A percentile compares a stretch with the other conserved stretches of the same genome.
Conservation (phyloP, 169 alveolate genomes). For the Cryptosporidium sp. region DNA sequence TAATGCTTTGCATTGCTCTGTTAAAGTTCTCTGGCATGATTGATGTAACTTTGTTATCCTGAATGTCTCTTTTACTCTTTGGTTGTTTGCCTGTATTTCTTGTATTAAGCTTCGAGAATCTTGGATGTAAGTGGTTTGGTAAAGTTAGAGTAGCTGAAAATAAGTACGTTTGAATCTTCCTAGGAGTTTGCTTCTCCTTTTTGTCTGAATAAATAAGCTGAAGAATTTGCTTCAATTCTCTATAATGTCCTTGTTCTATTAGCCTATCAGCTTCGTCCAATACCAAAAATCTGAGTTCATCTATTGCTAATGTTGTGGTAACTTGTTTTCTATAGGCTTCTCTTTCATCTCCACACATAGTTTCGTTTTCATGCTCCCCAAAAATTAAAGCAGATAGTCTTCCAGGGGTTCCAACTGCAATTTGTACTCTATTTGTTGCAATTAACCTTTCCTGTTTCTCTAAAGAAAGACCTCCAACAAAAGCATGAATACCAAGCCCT, state of each 20-base stretch:
- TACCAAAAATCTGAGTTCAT: slow-evolving; percentile 78
- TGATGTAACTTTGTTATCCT: neutral
- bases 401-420: slow-evolving; percentile 83
- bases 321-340: slow-evolving; percentile 42
- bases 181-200: neutral
- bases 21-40: slow-evolving; percentile 27
- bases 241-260: slow-evolving; percentile 84
- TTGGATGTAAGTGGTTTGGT: slow-evolving; percentile 60
- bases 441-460: slow-evolving; percentile 83
- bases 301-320: slow-evolving; percentile 34
- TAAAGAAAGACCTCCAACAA: slow-evolving; percentile 87
- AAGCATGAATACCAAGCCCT: slow-evolving; percentile 78
- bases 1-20: slow-evolving; percentile 67
- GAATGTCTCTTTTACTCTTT: neutral
- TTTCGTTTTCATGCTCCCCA: slow-evolving; percentile 58
- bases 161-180: slow-evolving; percentile 73
- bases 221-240: slow-evolving; percentile 81
- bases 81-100: slow-evolving; percentile 27
- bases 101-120: slow-evolving; percentile 29
- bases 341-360: neutral
- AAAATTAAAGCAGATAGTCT: slow-evolving; percentile 79
- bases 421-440: slow-evolving; percentile 78
- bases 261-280: slow-evolving; percentile 92
- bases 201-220: slow-evolving; percentile 78
- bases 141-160: slow-evolving; percentile 42